Evolutionary conservation across 1,139 yeast genomes (phyloP), one percentile per base, ranked within the genome.

Genomic region (Tardiomyces digboiensis): DNA sequence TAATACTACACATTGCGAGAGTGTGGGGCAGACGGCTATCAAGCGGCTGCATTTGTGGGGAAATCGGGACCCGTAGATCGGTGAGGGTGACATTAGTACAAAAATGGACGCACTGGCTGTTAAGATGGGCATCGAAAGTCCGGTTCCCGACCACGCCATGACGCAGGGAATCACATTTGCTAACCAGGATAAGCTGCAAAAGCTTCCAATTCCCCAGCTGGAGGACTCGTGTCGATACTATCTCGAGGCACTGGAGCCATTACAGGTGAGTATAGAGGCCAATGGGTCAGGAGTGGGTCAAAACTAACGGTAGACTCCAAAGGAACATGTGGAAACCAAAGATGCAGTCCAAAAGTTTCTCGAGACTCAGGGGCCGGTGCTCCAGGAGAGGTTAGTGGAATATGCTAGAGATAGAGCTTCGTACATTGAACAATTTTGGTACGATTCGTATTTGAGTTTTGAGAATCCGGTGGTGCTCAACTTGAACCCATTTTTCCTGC

Each of bases 381-480:
- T 87, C 52, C 86, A 83, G 52, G 67, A 74, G 29, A 80, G 78
- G 55, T 71, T 86, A 41, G 66, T 78, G 41, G 75, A 75, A 44
- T 85, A 83, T 55, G 72, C 86, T 10, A 70, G 75, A 46, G 65
- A 76, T 18, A 70, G 88, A 53, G 77, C 84, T 44, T 81, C 93
- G 8, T 87, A 82, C 62, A 87, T 87, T 50, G 96, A 87, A 63
- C 95, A 87, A 61, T 87, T 87, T 61, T 87, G 96, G 96, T 86
- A 80, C 61, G 96, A 87, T 59, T 78, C 95, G 2, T 87, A 87
- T 62, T 71, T 87, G 51, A 81, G 80, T 61, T 84, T 84, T 60
- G 96, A 87, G 63, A 82, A 87, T 21, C 95, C 69, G 2, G 95
- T 87, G 42, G 96, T 87, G 22, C 71, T 87, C 49, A 87, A 87